Conservation (phyloP, 169 alveolate species). For the Toxoplasma gondii region DNA sequence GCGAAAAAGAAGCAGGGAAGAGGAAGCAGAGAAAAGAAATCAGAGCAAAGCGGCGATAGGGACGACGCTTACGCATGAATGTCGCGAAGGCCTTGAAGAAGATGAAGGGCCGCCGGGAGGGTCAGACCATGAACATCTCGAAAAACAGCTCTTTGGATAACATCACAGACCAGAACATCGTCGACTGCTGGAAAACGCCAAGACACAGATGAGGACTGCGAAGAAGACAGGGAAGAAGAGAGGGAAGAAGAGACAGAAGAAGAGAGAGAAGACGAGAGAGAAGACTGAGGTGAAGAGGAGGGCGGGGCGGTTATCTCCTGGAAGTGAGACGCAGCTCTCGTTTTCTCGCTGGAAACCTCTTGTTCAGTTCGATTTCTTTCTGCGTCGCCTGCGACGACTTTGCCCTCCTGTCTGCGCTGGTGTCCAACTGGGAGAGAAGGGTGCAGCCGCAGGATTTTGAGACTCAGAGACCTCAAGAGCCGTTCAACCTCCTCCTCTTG, state of each 20-base stretch:
- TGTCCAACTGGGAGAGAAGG: too few species aligned
- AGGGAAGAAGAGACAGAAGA: too few species aligned
- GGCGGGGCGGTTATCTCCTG: too few species aligned
- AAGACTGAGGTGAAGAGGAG: too few species aligned
- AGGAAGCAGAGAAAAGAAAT: not conserved
- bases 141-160: not conserved
- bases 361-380: too few species aligned
- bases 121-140: not conserved
- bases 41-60: not conserved
- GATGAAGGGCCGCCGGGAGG: not conserved
- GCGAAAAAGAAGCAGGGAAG: not conserved
- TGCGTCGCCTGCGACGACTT: too few species aligned
- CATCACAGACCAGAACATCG: not conserved
- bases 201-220: too few species aligned
- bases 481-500: not conserved
- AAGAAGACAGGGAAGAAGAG: too few species aligned
- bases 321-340: too few species aligned
- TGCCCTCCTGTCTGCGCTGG: too few species aligned
- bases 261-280: too few species aligned
- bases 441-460: not conserved
- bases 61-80: not conserved
- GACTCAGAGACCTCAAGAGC: not conserved
- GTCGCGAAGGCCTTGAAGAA: not conserved
- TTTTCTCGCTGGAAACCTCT: too few species aligned
- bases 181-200: not conserved